phyloP scores from a whole-genome alignment of 805 yeast genomes.

The Saccharomyces eubayanus region DNA sequence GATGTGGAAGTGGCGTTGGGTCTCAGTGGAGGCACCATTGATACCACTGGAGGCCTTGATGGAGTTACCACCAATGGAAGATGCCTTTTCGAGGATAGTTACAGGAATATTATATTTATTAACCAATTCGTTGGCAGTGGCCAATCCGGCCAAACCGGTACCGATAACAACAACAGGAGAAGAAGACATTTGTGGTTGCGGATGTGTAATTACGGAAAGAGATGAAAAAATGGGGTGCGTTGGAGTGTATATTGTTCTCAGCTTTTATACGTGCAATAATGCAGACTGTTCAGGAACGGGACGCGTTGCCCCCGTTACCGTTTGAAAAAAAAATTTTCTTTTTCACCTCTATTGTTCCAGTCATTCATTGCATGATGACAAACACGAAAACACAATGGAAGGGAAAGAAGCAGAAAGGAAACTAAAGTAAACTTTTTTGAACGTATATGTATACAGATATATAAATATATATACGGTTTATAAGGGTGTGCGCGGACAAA shows the following conservation, averaged over 20 bases:
- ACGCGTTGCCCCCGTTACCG: neutral
- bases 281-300: neutral
- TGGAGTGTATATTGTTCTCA: neutral
- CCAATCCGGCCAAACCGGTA: constrained; percentile 49
- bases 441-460: neutral
- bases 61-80: constrained; percentile 49
- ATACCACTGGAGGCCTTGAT: constrained; percentile 57
- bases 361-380: neutral
- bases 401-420: neutral
- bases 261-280: neutral
- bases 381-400: neutral
- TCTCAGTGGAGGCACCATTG: constrained; percentile 60
- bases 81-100: constrained; percentile 41
- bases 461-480: neutral
- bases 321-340: neutral
- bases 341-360: neutral
- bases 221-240: neutral
- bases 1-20: constrained; percentile 42
- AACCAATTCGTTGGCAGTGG: constrained; percentile 35
- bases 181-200: neutral
- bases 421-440: neutral
- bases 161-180: constrained; percentile 42
- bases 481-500: neutral
- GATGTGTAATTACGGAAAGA: neutral
- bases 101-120: constrained; percentile 35